Percentiles rank a stretch among this genome's conserved stretches.
phyloP scores from a whole-genome alignment of 768 basidiomycete genomes.

The Lactarius sanguifluus region DNA sequence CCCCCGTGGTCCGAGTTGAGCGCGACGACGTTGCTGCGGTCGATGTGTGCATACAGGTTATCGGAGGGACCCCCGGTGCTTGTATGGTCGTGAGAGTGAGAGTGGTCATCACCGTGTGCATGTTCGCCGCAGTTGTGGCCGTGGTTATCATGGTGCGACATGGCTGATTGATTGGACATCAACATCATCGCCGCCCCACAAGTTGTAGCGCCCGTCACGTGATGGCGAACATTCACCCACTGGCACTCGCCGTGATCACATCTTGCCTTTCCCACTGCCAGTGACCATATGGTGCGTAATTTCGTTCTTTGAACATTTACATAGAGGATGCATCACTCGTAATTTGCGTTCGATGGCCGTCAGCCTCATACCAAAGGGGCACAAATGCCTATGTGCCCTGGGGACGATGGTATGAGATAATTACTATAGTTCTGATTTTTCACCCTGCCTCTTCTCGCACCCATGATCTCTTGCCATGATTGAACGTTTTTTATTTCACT shows the following conservation, averaged over 20 bases:
- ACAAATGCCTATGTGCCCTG: conserved; percentile 72
- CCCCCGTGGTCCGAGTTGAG: conserved; percentile 61
- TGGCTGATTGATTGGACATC: conserved; percentile 29
- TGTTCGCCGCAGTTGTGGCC: conserved; percentile 56
- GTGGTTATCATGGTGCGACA: conserved; percentile 57
- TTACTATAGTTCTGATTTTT: conserved; percentile 46
- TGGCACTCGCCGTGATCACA: background rate
- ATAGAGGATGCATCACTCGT: conserved; percentile 62
- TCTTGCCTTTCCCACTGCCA: background rate
- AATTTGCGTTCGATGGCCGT: conserved; percentile 87
- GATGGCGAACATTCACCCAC: background rate
- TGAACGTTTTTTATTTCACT: background rate
- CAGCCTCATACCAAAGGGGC: conserved; percentile 64
- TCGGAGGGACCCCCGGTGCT: conserved; percentile 56
- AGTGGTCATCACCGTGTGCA: conserved; percentile 49
- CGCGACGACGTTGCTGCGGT: conserved; percentile 76
- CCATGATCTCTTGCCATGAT: background rate
- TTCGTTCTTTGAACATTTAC: conserved; percentile 17
- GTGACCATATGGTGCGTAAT: conserved; percentile 32
- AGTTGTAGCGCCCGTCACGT: background rate
- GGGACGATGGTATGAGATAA: conserved; percentile 72
- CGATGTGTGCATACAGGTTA: conserved; percentile 73
- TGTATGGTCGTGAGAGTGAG: conserved; percentile 58
- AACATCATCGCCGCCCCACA: background rate
- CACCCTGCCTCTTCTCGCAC: background rate